Evolutionary conservation across 352 stramenopile species (phyloP).

Genomic region (Pythium oligandrum): DNA sequence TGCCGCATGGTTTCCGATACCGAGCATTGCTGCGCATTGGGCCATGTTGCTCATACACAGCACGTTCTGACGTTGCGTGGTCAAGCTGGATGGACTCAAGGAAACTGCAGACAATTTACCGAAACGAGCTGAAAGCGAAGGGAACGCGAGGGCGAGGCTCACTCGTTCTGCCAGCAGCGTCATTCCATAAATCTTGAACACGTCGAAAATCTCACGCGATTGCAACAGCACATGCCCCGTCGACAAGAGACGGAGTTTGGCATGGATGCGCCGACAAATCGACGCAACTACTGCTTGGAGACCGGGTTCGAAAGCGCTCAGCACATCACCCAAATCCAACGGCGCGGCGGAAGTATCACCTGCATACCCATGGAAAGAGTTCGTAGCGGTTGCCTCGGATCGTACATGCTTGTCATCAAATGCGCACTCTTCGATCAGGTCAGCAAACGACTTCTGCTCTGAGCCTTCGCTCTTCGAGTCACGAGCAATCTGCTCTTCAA

Average conservation of each 20-base stretch:
- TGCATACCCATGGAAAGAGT: conserved; percentile 6
- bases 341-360: background rate
- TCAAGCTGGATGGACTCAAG: conserved; percentile 44
- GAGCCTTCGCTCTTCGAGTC: conserved; percentile 4
- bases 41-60: conserved; percentile 61
- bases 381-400: background rate
- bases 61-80: conserved; percentile 43
- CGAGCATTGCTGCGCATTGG: conserved; percentile 30
- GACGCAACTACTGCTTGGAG: background rate
- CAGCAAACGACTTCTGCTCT: conserved; percentile 23
- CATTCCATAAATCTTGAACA: conserved; percentile 85
- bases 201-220: conserved; percentile 67
- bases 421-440: conserved; percentile 42
- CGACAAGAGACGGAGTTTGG: conserved; percentile 8
- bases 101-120: background rate
- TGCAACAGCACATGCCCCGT: conserved; percentile 39
- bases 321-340: conserved; percentile 7
- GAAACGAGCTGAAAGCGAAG: conserved; percentile 11
- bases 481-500: conserved; percentile 9
- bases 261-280: background rate
- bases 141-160: conserved; percentile 39
- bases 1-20: conserved; percentile 13
- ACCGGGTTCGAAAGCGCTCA: background rate
- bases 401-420: conserved; percentile 8
- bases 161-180: conserved; percentile 62